A percentile compares a stretch with the other conserved stretches of the same genome.
phyloP scores from a whole-genome alignment of 768 basidiomycete species.

The Cyathus striatus region DNA sequence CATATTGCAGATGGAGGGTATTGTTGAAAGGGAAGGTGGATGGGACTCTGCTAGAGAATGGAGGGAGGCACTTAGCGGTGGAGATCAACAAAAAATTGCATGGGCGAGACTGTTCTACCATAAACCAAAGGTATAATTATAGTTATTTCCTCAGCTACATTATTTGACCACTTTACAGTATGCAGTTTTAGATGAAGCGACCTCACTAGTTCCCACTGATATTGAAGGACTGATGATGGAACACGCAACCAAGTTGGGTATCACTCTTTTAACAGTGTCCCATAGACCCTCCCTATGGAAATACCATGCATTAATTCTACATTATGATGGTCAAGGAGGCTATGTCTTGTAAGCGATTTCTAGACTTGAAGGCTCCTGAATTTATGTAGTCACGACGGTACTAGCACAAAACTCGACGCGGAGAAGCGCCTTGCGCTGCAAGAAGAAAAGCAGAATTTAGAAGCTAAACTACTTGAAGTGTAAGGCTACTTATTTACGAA shows the following conservation, averaged over 20 bases:
- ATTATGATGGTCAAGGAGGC: constrained; percentile 92
- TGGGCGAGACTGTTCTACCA: constrained; percentile 98
- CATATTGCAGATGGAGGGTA: constrained; percentile 76
- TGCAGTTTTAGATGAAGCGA: constrained; percentile 95
- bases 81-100: constrained; percentile 95
- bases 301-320: constrained; percentile 83
- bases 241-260: constrained; percentile 78
- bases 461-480: constrained; percentile 84
- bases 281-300: constrained; percentile 94
- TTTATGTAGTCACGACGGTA: constrained; percentile 3
- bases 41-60: constrained; percentile 90
- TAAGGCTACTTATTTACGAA: constrained; percentile 32
- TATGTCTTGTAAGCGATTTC: constrained; percentile 78
- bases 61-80: constrained; percentile 90
- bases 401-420: constrained; percentile 82
- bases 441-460: constrained; percentile 89
- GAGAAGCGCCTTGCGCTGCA: constrained; percentile 87
- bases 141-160: too few relatives aligned
- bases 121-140: constrained; percentile 65
- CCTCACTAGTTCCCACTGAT: constrained; percentile 87
- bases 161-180: too few relatives aligned
- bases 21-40: constrained; percentile 94
- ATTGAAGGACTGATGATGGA: constrained; percentile 96
- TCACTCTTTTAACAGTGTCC: constrained; percentile 91
- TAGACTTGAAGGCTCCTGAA: background rate